Evolutionary conservation across 805 yeast species (phyloP).

Genomic region (Tetrapisispora phaffii): DNA sequence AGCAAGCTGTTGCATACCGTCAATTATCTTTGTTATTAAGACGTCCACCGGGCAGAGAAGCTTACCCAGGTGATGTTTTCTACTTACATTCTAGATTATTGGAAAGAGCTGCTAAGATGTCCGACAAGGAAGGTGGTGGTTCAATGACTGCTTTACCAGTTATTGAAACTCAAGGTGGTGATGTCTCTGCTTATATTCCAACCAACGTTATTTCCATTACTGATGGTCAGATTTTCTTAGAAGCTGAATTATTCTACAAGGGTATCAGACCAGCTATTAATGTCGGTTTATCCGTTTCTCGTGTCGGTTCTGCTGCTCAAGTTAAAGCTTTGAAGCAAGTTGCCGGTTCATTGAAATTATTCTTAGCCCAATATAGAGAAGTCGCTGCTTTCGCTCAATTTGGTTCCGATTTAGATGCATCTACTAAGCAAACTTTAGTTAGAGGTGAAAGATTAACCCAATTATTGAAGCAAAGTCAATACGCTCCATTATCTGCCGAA

Average conservation of each 20-base stretch:
- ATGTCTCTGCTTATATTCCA: conserved; percentile 96
- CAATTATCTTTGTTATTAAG: conserved; percentile 95
- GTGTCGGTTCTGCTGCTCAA: conserved; percentile 99
- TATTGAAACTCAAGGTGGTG: conserved; percentile 99
- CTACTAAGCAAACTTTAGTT: conserved; percentile 95
- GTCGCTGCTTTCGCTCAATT: conserved; percentile 99
- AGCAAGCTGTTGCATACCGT: conserved; percentile 99
- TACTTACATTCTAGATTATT: conserved; percentile 90
- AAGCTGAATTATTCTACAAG: conserved; percentile 99
- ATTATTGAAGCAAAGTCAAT: conserved; percentile 96
- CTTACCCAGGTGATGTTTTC: conserved; percentile 95
- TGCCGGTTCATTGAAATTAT: conserved; percentile 99
- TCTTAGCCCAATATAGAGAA: conserved; percentile 99
- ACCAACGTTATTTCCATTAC: conserved; percentile 96
- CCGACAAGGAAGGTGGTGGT: conserved; percentile 81
- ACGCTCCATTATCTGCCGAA: conserved; percentile 93
- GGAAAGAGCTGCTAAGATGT: conserved; percentile 97
- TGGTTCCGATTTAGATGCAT: conserved; percentile 99
- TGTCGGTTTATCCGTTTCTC: conserved; percentile 99
- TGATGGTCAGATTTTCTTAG: conserved; percentile 97
- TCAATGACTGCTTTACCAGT: conserved; percentile 93
- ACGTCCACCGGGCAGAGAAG: conserved; percentile 95
- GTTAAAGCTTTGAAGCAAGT: conserved; percentile 99
- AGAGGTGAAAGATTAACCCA: conserved; percentile 99
- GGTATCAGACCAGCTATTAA: conserved; percentile 99